These are phyloP conservation scores for Xylariaceae sp. DNA, from an alignment of 2,329 filamentous ascomycete species.

Conservation along the genomic window DNA sequence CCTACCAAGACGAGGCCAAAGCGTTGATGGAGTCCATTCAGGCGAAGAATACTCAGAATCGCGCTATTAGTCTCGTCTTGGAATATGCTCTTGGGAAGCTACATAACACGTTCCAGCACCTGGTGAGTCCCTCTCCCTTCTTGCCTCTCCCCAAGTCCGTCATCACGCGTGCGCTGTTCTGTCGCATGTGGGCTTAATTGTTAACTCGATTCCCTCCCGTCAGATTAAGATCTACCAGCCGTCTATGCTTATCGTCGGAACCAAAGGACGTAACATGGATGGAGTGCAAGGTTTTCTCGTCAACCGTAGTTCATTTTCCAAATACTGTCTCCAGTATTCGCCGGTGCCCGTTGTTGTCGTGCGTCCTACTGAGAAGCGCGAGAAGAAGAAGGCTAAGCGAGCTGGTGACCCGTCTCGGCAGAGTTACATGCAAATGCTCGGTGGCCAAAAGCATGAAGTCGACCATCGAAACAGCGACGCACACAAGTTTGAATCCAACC, in stretches of 20 bases:
- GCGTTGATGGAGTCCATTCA: constrained; percentile 70
- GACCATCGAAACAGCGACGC: constrained; percentile 49
- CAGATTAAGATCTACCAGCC: constrained; percentile 91
- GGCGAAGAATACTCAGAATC: constrained; percentile 70
- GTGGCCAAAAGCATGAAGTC: constrained; percentile 54
- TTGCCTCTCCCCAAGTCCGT: background rate
- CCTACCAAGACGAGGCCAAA: constrained; percentile 72
- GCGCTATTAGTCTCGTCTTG: constrained; percentile 77
- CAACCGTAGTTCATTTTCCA: constrained; percentile 75
- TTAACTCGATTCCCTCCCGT: background rate
- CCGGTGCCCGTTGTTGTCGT: constrained; percentile 92
- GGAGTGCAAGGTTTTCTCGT: constrained; percentile 82
- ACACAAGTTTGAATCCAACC: constrained; percentile 50
- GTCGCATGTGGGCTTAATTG: background rate
- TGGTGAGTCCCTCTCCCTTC: constrained; percentile 53
- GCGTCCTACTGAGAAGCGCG: constrained; percentile 76
- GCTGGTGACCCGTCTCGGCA: constrained; percentile 68
- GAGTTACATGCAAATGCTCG: constrained; percentile 72
- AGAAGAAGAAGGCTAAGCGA: constrained; percentile 85
- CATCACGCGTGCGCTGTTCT: background rate
- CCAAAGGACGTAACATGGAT: constrained; percentile 74
- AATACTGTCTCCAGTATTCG: constrained; percentile 91
- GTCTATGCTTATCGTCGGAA: constrained; percentile 85
- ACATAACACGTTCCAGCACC: constrained; percentile 81
- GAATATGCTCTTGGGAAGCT: constrained; percentile 88